Conservation (phyloP, 805 yeast species). For the Zygosaccharomyces bisporus region DNA sequence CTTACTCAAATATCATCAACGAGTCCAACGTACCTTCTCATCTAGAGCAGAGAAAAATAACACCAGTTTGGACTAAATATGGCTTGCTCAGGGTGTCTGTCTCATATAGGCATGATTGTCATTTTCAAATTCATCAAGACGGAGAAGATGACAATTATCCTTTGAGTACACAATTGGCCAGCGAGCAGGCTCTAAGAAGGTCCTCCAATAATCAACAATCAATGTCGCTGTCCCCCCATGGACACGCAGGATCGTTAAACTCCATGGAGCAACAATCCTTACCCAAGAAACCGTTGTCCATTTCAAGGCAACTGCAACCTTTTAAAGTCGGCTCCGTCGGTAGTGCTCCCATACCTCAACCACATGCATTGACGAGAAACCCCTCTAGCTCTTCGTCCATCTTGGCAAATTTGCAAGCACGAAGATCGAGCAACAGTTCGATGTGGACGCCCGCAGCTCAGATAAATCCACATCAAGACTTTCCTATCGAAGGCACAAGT, state of each 20-base stretch:
- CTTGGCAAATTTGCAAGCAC: constrained; percentile 39
- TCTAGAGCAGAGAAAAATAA: constrained; percentile 57
- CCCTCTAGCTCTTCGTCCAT: constrained; percentile 46
- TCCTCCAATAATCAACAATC: constrained; percentile 17
- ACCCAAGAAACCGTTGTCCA: constrained; percentile 22
- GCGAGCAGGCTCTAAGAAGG: constrained; percentile 9
- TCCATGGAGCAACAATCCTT: constrained; percentile 20
- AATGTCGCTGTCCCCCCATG: constrained; percentile 28
- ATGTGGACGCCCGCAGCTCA: constrained; percentile 30
- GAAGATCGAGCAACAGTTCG: constrained; percentile 39
- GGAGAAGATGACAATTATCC: constrained; percentile 10
- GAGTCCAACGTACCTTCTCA: constrained; percentile 45
- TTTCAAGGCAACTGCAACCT: constrained; percentile 33
- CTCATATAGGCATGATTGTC: constrained; percentile 69
- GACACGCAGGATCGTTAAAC: constrained; percentile 19
- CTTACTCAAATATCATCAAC: constrained; percentile 34
- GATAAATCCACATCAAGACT: constrained; percentile 15
- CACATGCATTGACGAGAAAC: constrained; percentile 37
- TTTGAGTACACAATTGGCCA: constrained; percentile 10
- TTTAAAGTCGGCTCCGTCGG: constrained; percentile 40
- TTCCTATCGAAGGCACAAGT: constrained; percentile 33
- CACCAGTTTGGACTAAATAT: constrained; percentile 67
- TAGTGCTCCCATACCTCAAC: constrained; percentile 27
- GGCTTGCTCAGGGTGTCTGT: constrained; percentile 76
- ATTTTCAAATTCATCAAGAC: constrained; percentile 47